phyloP scores from a whole-genome alignment of 2,329 filamentous ascomycete genomes.

The Claviceps maximensis region DNA sequence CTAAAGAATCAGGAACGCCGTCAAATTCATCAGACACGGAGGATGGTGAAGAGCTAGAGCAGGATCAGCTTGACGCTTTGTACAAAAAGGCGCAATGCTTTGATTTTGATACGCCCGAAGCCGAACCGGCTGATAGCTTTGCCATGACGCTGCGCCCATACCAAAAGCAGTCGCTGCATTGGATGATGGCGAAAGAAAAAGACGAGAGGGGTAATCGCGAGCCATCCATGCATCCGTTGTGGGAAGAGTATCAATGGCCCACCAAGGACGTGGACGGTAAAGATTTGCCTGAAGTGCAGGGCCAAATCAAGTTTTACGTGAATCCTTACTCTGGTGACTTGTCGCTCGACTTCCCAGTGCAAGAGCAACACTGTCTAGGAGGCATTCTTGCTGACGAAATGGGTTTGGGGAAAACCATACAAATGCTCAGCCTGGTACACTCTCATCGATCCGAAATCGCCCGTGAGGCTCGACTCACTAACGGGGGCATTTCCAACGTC shows the following conservation, averaged over 20 bases:
- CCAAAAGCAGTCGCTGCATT: conserved; percentile 87
- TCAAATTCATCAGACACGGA: conserved; percentile 54
- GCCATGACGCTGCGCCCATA: conserved; percentile 76
- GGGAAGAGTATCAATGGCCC: conserved; percentile 94
- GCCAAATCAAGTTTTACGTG: conserved; percentile 71
- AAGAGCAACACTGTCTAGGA: conserved; percentile 89
- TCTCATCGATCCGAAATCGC: conserved; percentile 54
- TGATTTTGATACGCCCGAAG: conserved; percentile 81
- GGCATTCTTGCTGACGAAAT: conserved; percentile 94
- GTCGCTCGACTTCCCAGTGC: conserved; percentile 78
- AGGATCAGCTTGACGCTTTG: conserved; percentile 84
- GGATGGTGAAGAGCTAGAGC: conserved; percentile 81
- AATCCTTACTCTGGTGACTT: conserved; percentile 95
- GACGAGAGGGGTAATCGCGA: conserved; percentile 59
- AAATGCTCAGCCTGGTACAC: conserved; percentile 92
- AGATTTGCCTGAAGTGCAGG: conserved; percentile 50
- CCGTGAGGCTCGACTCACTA: conserved; percentile 21
- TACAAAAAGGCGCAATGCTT: conserved; percentile 97
- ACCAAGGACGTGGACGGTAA: conserved; percentile 75
- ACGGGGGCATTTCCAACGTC: conserved; percentile 27
- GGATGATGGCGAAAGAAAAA: conserved; percentile 93
- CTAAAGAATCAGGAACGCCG: conserved; percentile 31
- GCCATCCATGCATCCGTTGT: conserved; percentile 85
- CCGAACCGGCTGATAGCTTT: conserved; percentile 73
- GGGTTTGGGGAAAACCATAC: conserved; percentile 95